Percentiles rank a stretch among this genome's conserved stretches.
phyloP scores from a whole-genome alignment of 202 grass and related monocot genomes.

The Panicum virgatum region DNA sequence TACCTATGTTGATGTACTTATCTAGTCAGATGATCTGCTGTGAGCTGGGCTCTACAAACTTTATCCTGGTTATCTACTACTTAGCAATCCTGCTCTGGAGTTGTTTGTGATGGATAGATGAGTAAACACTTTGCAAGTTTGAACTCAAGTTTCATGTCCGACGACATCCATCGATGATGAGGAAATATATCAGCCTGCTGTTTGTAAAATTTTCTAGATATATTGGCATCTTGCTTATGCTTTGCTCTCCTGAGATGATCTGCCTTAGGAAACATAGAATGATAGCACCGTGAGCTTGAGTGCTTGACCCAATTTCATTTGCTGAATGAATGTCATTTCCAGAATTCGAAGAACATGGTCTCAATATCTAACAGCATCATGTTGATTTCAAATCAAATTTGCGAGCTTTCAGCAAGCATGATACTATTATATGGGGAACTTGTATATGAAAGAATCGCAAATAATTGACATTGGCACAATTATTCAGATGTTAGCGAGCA shows the following conservation, averaged over 20 bases:
- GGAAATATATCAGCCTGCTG: neutral
- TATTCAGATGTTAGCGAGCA: too few species aligned
- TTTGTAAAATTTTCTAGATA: neutral
- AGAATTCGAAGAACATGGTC: neutral
- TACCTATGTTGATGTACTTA: slow-evolving; percentile 21
- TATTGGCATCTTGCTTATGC: neutral
- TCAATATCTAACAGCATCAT: neutral
- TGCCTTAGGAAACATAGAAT: neutral
- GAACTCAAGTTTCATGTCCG: neutral
- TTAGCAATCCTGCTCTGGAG: neutral
- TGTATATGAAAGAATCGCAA: neutral
- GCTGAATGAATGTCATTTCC: neutral
- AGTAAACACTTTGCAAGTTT: neutral
- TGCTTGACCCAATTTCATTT: neutral
- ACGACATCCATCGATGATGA: neutral
- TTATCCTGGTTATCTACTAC: neutral
- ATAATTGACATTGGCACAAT: neutral
- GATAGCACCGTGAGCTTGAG: neutral
- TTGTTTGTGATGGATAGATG: neutral
- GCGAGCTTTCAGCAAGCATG: neutral
- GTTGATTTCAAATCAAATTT: neutral
- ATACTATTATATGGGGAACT: neutral
- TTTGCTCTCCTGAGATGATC: neutral
- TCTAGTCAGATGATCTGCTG: neutral
- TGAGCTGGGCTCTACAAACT: slow-evolving; percentile 24